These are phyloP conservation scores for Rehmannia glutinosa DNA, from an alignment of 257 asterid genomes.

Conservation along the genomic window DNA sequence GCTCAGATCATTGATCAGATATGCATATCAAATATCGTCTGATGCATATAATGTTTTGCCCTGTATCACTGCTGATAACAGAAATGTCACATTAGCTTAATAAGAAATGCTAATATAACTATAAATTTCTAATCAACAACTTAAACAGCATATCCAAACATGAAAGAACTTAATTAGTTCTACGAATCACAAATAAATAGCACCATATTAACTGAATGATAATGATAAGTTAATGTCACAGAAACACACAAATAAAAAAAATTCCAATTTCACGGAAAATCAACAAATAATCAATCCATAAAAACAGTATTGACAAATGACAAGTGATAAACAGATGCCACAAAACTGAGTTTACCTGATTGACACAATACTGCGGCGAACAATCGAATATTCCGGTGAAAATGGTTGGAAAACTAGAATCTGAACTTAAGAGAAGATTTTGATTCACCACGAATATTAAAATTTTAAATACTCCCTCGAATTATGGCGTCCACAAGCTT, in stretches of 20 bases:
- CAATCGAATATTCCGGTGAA: constrained; percentile 17
- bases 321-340: neutral
- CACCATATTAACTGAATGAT: neutral
- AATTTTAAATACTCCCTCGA: constrained; percentile 16
- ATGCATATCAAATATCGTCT: too few species aligned
- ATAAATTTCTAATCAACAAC: neutral
- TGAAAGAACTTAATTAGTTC: too few species aligned
- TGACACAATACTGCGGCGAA: neutral
- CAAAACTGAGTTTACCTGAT: neutral
- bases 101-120: too few species aligned
- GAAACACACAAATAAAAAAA: neutral
- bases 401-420: constrained; percentile 8
- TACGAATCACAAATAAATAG: neutral
- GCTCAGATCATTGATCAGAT: too few species aligned
- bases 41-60: too few species aligned
- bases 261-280: neutral
- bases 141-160: neutral
- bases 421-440: neutral
- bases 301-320: constrained; percentile 21
- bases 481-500: constrained; percentile 39
- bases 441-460: constrained; percentile 2
- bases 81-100: too few species aligned
- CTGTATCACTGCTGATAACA: too few species aligned
- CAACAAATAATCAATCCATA: neutral
- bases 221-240: neutral